phyloP scores from a whole-genome alignment of 2,329 filamentous ascomycete genomes.

The Volutella citrinella region DNA sequence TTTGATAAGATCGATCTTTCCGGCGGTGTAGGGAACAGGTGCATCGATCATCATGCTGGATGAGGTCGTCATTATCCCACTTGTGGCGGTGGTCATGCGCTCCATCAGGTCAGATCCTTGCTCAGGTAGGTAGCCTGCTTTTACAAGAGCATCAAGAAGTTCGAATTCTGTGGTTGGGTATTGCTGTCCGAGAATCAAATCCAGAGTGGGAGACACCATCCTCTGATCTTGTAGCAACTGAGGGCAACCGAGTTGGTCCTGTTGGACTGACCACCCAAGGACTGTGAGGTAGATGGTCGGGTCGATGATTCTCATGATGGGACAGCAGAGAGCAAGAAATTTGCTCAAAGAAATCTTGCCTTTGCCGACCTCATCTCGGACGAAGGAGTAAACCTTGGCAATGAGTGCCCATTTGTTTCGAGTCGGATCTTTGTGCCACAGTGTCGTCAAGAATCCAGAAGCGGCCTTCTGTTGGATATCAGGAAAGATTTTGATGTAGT shows the following conservation, averaged over 20 bases:
- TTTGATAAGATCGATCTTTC: slow-evolving; percentile 20
- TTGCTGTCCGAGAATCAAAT: slow-evolving; percentile 1
- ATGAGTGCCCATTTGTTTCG: slow-evolving; percentile 51
- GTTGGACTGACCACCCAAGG: slow-evolving; percentile 43
- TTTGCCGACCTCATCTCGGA: slow-evolving; percentile 48
- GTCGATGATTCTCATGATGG: slow-evolving; percentile 43
- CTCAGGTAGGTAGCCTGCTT: slow-evolving; percentile 24
- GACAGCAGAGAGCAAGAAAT: slow-evolving; percentile 44
- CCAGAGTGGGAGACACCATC: slow-evolving; percentile 1
- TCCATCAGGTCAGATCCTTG: slow-evolving; percentile 19
- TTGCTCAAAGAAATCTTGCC: slow-evolving; percentile 42
- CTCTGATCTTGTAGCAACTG: slow-evolving; percentile 14
- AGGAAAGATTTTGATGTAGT: slow-evolving; percentile 45
- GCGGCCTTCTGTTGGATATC: slow-evolving; percentile 49
- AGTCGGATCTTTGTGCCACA: slow-evolving; percentile 50
- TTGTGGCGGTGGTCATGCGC: slow-evolving; percentile 19
- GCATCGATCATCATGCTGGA: slow-evolving; percentile 1
- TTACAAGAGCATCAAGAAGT: slow-evolving; percentile 21
- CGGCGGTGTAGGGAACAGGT: slow-evolving; percentile 9
- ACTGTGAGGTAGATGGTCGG: slow-evolving; percentile 42
- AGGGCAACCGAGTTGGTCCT: slow-evolving; percentile 24
- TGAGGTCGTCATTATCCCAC: slow-evolving; percentile 26
- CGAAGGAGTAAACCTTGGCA: slow-evolving; percentile 52
- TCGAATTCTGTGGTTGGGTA: slow-evolving; percentile 28
- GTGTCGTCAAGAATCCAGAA: slow-evolving; percentile 44